Conservation (phyloP, 1,139 yeast genomes). For the Tardiomyces blankii region DNA sequence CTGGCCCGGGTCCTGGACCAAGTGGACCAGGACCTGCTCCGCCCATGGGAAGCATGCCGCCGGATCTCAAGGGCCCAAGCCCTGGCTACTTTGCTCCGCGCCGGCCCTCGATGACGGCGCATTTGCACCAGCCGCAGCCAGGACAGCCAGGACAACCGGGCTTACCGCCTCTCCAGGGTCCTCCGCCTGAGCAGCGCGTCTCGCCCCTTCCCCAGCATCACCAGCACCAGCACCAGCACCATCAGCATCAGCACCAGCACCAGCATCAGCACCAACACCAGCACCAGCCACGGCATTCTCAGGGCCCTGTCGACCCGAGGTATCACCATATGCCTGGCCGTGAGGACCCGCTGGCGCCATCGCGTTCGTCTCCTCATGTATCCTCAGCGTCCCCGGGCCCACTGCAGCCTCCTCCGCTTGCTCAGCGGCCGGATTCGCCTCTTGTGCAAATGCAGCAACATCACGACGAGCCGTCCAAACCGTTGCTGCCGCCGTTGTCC, state of each 20-base stretch:
- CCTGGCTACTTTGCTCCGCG: conserved; percentile 19
- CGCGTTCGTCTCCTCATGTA: background rate
- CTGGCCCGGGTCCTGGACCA: background rate
- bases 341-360: background rate
- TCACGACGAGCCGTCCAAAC: background rate
- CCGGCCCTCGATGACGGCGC: conserved; percentile 1
- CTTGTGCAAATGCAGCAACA: conserved; percentile 3
- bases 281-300: background rate
- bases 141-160: background rate
- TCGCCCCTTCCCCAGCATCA: no score
- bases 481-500: background rate
- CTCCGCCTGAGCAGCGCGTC: no score
- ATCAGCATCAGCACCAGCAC: background rate
- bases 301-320: background rate
- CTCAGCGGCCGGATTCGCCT: conserved; percentile 3
- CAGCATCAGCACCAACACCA: background rate
- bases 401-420: conserved; percentile 5
- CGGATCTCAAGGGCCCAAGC: conserved; percentile 11
- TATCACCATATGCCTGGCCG: background rate
- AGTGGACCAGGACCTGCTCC: background rate
- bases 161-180: no score
- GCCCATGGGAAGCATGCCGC: conserved; percentile 1
- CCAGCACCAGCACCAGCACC: no score
- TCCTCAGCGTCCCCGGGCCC: background rate
- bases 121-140: background rate